Evolutionary conservation across 129 eudicot genomes (phyloP).

Genomic region (Lonicera japonica): DNA sequence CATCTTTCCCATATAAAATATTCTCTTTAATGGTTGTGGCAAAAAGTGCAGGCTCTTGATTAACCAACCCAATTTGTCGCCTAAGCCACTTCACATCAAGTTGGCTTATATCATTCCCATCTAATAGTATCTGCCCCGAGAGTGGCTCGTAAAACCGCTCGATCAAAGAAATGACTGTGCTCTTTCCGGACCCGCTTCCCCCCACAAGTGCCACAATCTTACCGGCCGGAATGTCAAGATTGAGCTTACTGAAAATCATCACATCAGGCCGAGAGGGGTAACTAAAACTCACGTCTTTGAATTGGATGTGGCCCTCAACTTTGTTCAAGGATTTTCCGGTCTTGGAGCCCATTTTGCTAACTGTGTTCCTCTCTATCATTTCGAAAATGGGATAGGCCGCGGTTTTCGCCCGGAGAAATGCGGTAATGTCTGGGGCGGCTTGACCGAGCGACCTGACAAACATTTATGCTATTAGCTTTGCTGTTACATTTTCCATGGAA

Average conservation of each 20-base stretch:
- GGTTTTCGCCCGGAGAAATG: slow-evolving; percentile 79
- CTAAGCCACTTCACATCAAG: slow-evolving; percentile 92
- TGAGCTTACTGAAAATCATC: slow-evolving; percentile 53
- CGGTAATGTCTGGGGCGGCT: slow-evolving; percentile 95
- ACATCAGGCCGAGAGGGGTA: slow-evolving; percentile 97
- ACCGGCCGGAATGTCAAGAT: slow-evolving; percentile 82
- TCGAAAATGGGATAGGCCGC: slow-evolving; percentile 92
- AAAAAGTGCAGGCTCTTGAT: slow-evolving; percentile 96
- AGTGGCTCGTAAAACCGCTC: slow-evolving; percentile 94
- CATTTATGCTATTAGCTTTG: background rate
- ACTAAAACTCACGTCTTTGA: slow-evolving; percentile 76
- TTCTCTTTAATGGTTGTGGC: slow-evolving; percentile 93
- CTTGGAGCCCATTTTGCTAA: slow-evolving; percentile 41
- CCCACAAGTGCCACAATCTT: slow-evolving; percentile 96
- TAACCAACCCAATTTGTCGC: slow-evolving; percentile 84
- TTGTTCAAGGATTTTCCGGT: slow-evolving; percentile 47
- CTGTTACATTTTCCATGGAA: too few species aligned
- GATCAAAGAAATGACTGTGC: slow-evolving; percentile 89
- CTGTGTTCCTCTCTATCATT: slow-evolving; percentile 80
- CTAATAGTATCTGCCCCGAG: slow-evolving; percentile 65
- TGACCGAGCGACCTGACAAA: slow-evolving; percentile 83
- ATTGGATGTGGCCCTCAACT: slow-evolving; percentile 78
- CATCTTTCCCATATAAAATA: slow-evolving; percentile 84
- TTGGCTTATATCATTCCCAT: slow-evolving; percentile 54
- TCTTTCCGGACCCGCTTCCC: slow-evolving; percentile 97